A percentile compares a stretch with the other conserved stretches of the same genome.
Evolutionary conservation across 1,139 yeast species (phyloP).

Genomic region (Blastobotrys buckinghamii): DNA sequence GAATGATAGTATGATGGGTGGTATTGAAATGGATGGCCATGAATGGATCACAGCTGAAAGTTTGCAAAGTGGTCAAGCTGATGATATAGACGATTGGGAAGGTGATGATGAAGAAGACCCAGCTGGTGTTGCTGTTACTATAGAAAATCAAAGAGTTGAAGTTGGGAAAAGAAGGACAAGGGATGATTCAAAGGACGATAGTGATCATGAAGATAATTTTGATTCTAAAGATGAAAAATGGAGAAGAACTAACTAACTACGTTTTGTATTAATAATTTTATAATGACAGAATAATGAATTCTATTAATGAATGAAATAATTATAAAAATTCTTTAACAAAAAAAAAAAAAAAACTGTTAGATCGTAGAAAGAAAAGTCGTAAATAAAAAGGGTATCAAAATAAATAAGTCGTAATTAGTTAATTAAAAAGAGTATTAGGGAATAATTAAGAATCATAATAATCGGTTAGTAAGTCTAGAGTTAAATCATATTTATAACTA

Average conservation of each 20-base stretch:
- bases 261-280: no score
- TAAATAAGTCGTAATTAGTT: not conserved
- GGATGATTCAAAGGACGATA: conserved; percentile 10
- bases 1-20: conserved; percentile 9
- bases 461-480: conserved; percentile 2
- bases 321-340: not conserved
- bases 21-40: not conserved
- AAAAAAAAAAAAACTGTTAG: not conserved
- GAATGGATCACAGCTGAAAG: conserved; percentile 16
- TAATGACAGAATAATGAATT: not conserved
- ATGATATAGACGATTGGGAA: conserved; percentile 21
- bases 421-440: not conserved
- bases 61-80: conserved; percentile 22
- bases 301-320: not conserved
- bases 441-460: not conserved
- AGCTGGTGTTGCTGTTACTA: conserved; percentile 22
- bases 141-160: conserved; percentile 13
- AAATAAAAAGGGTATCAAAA: not conserved
- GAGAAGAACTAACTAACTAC: conserved; percentile 5
- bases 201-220: conserved; percentile 10
- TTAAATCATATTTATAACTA: not conserved
- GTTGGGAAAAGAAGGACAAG: conserved; percentile 17
- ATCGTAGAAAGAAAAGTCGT: not conserved
- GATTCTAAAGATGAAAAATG: conserved; percentile 18
- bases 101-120: conserved; percentile 15